Conservation (phyloP, 176 grass and related monocot species). For the Ampelocalamus luodianensis region DNA sequence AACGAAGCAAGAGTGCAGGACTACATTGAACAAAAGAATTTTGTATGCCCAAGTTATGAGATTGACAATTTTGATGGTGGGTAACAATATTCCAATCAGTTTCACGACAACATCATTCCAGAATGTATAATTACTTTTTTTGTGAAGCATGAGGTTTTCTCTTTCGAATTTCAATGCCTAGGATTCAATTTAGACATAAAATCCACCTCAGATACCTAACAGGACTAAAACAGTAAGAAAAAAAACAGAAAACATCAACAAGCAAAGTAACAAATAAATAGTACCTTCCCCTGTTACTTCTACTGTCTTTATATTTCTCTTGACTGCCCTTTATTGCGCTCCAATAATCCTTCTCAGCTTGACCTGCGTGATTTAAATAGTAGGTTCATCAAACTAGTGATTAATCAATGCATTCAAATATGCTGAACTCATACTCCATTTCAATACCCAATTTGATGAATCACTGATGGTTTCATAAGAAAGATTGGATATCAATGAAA, state of each 20-base stretch:
- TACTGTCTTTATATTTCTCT: slow-evolving; percentile 52
- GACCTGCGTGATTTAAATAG: slow-evolving; percentile 57
- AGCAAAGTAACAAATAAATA: slow-evolving; percentile 2
- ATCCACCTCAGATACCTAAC: not conserved
- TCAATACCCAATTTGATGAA: slow-evolving; percentile 15
- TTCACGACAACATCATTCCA: slow-evolving; percentile 1
- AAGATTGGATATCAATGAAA: not conserved
- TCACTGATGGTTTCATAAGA: not conserved
- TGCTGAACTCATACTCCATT: not conserved
- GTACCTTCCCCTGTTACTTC: slow-evolving; percentile 67
- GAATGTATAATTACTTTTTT: not conserved
- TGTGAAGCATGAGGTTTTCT: not conserved
- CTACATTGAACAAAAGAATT: not conserved
- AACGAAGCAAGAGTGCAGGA: not conserved
- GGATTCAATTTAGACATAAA: not conserved
- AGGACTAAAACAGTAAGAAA: not conserved
- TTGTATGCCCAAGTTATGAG: not conserved
- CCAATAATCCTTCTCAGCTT: slow-evolving; percentile 95
- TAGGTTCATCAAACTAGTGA: slow-evolving; percentile 36
- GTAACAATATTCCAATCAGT: not conserved
- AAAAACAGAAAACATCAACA: not conserved
- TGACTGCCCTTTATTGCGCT: slow-evolving; percentile 55
- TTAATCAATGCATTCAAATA: slow-evolving; percentile 2
- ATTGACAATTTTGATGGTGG: slow-evolving; percentile 5
- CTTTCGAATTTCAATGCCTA: not conserved